Conservation (phyloP, 768 basidiomycete genomes). For the Phanerodontia chrysosporium region DNA sequence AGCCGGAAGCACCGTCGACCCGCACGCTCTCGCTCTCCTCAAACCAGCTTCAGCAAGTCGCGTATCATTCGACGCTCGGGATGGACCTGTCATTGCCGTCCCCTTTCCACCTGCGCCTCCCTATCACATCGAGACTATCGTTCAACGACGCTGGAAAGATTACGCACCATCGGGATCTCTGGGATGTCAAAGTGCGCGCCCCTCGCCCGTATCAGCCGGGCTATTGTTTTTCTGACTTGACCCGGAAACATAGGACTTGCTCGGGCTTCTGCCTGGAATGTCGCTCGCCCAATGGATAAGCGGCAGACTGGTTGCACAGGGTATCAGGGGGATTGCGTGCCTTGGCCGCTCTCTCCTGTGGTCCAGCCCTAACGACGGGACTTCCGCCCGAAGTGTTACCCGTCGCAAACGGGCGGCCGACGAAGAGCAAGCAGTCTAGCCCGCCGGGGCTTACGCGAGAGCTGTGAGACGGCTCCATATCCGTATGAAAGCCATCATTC, state of each 20-base stretch:
- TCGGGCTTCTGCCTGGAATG: constrained; percentile 68
- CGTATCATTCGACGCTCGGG: constrained; percentile 12
- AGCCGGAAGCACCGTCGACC: constrained; percentile 3
- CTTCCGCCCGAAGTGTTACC: neutral
- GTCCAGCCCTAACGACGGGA: constrained; percentile 11
- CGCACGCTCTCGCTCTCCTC: constrained; percentile 18
- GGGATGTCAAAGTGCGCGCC: constrained; percentile 55
- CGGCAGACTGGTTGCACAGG: constrained; percentile 55
- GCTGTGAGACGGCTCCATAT: neutral
- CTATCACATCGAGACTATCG: constrained; percentile 63
- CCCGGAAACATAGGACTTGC: constrained; percentile 41
- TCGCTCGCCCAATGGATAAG: constrained; percentile 66
- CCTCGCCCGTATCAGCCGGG: too few species aligned
- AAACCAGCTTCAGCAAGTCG: constrained; percentile 23
- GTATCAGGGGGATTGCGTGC: constrained; percentile 33
- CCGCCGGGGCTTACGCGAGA: constrained; percentile 10
- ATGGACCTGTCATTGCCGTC: constrained; percentile 52
- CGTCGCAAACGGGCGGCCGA: neutral
- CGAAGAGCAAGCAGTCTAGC: constrained; percentile 13
- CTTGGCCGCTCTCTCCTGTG: constrained; percentile 14
- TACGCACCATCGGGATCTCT: constrained; percentile 75
- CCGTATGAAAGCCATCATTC: neutral
- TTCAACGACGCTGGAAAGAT: constrained; percentile 84
- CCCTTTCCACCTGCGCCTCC: constrained; percentile 71
- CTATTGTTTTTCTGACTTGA: neutral